These are phyloP conservation scores for Mycena amicta DNA, from an alignment of 768 basidiomycete genomes.

Conservation along the genomic window DNA sequence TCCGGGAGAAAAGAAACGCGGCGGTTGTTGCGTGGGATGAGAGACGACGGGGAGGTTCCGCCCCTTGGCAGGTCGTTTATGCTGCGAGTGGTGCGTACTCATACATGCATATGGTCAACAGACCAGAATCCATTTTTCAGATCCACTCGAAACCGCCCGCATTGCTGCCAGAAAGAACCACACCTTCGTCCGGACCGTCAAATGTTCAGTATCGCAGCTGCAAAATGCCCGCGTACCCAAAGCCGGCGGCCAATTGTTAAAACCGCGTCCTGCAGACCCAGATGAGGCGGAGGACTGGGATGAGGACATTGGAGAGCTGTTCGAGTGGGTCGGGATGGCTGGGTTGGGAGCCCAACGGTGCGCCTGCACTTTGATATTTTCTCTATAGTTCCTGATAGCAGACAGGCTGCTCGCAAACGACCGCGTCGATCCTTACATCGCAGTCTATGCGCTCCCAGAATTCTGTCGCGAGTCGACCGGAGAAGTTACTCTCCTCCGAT, in stretches of 20 bases:
- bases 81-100: constrained; percentile 30
- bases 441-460: constrained; percentile 60
- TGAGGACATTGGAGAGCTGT: constrained; percentile 45
- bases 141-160: constrained; percentile 6
- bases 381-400: neutral
- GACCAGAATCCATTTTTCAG: neutral
- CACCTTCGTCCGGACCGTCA: constrained; percentile 24
- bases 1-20: constrained; percentile 39
- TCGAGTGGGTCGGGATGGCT: constrained; percentile 79
- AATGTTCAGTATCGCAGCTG: constrained; percentile 18
- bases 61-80: constrained; percentile 51
- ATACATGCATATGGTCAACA: neutral
- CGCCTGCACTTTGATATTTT: constrained; percentile 10
- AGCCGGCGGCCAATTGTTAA: neutral
- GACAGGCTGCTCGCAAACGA: constrained; percentile 62
- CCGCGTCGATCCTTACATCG: constrained; percentile 68
- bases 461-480: constrained; percentile 41
- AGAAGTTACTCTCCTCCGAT: constrained; percentile 55
- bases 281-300: constrained; percentile 56
- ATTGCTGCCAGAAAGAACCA: constrained; percentile 4
- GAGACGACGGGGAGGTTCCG: constrained; percentile 30
- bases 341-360: constrained; percentile 68
- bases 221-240: constrained; percentile 8
- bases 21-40: constrained; percentile 56
- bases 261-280: constrained; percentile 5